Evolutionary conservation across 192 early-diverging fungal genomes (phyloP).

Genomic region (Irineochytrium annulatum): DNA sequence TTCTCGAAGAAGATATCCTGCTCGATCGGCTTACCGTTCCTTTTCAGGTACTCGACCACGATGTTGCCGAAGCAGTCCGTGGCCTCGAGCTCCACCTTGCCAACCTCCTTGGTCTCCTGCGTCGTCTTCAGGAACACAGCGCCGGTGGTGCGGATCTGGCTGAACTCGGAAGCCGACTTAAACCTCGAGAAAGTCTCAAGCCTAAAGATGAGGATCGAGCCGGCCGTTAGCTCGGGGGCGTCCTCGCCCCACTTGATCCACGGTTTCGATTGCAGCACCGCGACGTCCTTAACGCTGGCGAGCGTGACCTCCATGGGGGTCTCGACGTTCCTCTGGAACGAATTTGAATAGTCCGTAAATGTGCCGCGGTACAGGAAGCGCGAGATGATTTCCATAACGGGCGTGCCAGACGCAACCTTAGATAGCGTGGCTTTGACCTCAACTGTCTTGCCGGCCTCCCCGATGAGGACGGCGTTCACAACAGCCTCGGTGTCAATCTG

Average conservation of each 20-base stretch:
- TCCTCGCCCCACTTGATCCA: slow-evolving; percentile 77
- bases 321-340: slow-evolving; percentile 80
- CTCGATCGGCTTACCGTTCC: slow-evolving; percentile 80
- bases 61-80: slow-evolving; percentile 78
- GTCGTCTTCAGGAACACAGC: slow-evolving; percentile 43
- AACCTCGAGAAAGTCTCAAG: slow-evolving; percentile 65
- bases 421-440: slow-evolving; percentile 77
- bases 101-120: slow-evolving; percentile 65
- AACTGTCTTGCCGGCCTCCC: slow-evolving; percentile 86
- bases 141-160: slow-evolving; percentile 66
- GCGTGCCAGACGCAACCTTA: slow-evolving; percentile 47
- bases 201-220: slow-evolving; percentile 65
- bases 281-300: slow-evolving; percentile 75
- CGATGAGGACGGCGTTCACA: slow-evolving; percentile 82
- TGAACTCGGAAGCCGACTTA: slow-evolving; percentile 58
- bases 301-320: slow-evolving; percentile 72
- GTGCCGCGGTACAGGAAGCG: slow-evolving; percentile 91
- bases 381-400: slow-evolving; percentile 80
- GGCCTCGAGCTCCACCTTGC: slow-evolving; percentile 70
- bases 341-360: slow-evolving; percentile 84
- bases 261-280: slow-evolving; percentile 82
- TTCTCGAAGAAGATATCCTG: slow-evolving; percentile 75
- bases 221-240: slow-evolving; percentile 59
- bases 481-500: slow-evolving; percentile 76
- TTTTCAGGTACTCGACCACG: slow-evolving; percentile 83